These are phyloP conservation scores for Euphorbia lathyris DNA, from an alignment of 345 rosid genomes.

Conservation along the genomic window DNA sequence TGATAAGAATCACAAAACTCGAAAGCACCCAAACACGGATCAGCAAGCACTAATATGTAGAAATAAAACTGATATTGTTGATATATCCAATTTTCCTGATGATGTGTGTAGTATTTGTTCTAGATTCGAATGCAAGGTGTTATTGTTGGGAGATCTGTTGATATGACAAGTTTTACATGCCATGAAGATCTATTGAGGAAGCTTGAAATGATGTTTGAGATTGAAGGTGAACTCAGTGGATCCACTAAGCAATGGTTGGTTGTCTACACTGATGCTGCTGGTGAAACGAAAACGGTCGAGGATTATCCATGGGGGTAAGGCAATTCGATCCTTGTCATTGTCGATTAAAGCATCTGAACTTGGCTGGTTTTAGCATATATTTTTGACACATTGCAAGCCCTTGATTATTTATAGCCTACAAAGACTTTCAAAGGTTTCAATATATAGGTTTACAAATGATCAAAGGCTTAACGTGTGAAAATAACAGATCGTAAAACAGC, in stretches of 20 bases:
- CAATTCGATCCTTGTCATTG: conserved; percentile 2
- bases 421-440: no score
- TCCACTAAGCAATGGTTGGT: conserved; percentile 79
- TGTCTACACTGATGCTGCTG: conserved; percentile 88
- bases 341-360: no score
- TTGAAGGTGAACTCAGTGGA: conserved; percentile 71
- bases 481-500: no score
- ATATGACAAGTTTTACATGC: conserved; percentile 59
- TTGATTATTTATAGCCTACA: no score
- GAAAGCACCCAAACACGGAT: no score
- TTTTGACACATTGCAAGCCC: no score
- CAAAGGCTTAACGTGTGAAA: no score
- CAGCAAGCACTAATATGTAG: no score
- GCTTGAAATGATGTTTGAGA: conserved; percentile 88
- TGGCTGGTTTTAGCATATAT: no score
- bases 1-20: no score
- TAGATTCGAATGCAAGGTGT: conserved; percentile 97
- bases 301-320: conserved; percentile 99
- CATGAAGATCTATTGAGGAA: conserved; percentile 69
- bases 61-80: no score
- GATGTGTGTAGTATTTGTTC: conserved; percentile 1
- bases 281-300: conserved; percentile 96
- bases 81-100: conserved; percentile 8
- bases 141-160: conserved; percentile 94
- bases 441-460: no score